Conservation (phyloP, 1,139 yeast genomes). For the Pichia kudriavzevii region DNA sequence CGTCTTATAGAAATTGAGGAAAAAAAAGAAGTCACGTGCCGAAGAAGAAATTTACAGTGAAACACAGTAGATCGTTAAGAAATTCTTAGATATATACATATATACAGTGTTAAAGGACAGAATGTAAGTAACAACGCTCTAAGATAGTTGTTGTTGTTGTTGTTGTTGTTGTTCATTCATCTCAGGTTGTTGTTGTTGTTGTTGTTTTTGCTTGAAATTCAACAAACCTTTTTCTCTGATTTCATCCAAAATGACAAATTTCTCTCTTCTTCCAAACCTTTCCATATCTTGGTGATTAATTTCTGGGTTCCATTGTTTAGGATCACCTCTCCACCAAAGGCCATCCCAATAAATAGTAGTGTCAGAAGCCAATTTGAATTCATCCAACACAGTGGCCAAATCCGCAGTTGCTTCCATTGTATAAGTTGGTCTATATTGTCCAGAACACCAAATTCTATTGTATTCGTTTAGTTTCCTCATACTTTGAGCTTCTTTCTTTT, state of each 20-base stretch:
- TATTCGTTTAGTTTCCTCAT: slow-evolving; percentile 68
- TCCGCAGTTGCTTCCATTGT: slow-evolving; percentile 92
- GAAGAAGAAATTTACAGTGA: too few species aligned
- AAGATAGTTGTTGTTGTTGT: too few species aligned
- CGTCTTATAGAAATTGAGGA: neutral
- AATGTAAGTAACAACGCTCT: too few species aligned
- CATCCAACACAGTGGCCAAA: slow-evolving; percentile 61
- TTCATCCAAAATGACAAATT: slow-evolving; percentile 54
- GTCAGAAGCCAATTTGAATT: slow-evolving; percentile 39
- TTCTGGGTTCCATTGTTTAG: slow-evolving; percentile 51
- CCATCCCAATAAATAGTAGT: slow-evolving; percentile 72
- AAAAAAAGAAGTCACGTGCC: too few species aligned
- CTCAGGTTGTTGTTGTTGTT: too few species aligned
- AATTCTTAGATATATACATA: too few species aligned
- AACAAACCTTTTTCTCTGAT: slow-evolving; percentile 34
- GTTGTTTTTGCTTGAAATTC: slow-evolving; percentile 22
- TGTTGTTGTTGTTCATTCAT: too few species aligned
- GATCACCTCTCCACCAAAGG: slow-evolving; percentile 79
- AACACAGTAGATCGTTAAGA: neutral
- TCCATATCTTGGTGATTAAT: slow-evolving; percentile 58
- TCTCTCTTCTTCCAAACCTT: slow-evolving; percentile 53
- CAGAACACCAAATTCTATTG: slow-evolving; percentile 79
- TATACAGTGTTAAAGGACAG: too few species aligned
- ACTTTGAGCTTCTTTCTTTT: slow-evolving; percentile 52
- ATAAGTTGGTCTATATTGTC: slow-evolving; percentile 83